A percentile compares a stretch with the other conserved stretches of the same genome.
Conservation (phyloP, 495 filamentous ascomycete species). For the Neurospora cerealis region DNA sequence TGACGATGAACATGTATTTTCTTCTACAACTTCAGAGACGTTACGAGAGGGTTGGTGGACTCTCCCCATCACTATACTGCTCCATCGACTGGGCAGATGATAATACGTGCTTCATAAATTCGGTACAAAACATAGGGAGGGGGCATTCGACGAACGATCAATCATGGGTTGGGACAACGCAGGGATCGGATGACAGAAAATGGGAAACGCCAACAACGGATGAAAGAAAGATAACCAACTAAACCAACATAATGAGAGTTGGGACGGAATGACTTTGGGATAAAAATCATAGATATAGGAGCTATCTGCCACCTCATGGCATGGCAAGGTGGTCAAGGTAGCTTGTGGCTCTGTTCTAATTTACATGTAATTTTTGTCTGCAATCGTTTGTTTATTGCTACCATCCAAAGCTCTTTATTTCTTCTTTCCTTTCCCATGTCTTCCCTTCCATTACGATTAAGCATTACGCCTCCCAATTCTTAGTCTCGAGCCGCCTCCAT, state of each 20-base stretch:
- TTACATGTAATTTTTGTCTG: not conserved
- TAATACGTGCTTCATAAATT: not conserved
- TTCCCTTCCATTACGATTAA: not conserved
- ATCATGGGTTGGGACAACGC: not conserved
- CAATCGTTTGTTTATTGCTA: no score
- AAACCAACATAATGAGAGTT: not conserved
- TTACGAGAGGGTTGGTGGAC: not conserved
- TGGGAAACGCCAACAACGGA: not conserved
- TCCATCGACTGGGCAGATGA: not conserved
- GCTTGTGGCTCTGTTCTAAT: not conserved
- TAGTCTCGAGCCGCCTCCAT: no score
- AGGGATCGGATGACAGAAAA: not conserved
- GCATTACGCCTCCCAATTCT: not conserved
- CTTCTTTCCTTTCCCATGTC: no score
- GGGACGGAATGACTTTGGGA: not conserved
- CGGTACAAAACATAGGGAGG: not conserved
- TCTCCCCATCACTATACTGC: not conserved
- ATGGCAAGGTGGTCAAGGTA: not conserved
- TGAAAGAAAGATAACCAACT: not conserved
- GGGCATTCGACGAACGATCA: not conserved
- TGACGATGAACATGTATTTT: constrained; percentile 1
- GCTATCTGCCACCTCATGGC: not conserved
- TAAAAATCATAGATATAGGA: not conserved
- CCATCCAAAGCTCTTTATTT: no score
- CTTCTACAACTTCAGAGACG: not conserved